Evolutionary conservation across 805 yeast species (phyloP).

Genomic region (Debaryomyces tyrocola): DNA sequence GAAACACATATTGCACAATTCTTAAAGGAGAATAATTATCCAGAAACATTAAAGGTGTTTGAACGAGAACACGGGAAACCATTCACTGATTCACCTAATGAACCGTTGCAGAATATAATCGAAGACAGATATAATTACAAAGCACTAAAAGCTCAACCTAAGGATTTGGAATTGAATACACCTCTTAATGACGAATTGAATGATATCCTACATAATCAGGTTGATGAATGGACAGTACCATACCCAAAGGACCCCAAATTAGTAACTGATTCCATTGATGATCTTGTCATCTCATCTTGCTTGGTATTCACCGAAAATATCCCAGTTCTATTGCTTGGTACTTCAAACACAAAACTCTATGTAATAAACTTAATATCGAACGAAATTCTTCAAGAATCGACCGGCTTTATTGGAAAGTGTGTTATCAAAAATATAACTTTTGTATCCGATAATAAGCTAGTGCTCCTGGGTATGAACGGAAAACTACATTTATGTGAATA

Average conservation of each 20-base stretch:
- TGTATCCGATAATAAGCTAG: conserved; percentile 21
- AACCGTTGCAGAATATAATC: conserved; percentile 39
- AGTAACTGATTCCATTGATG: conserved; percentile 14
- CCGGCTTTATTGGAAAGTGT: conserved; percentile 17
- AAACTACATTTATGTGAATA: conserved; percentile 14
- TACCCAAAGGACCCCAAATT: conserved; percentile 20
- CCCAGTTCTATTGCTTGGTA: conserved; percentile 13
- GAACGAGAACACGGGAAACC: conserved; percentile 46
- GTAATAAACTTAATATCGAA: conserved; percentile 16
- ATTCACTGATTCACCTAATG: conserved; percentile 25
- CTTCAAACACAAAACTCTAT: conserved; percentile 17
- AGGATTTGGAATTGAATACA: conserved; percentile 7
- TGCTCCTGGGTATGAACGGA: conserved; percentile 58
- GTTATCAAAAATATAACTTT: conserved; percentile 39
- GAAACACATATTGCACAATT: conserved; percentile 56
- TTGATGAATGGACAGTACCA: conserved; percentile 32
- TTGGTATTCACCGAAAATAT: conserved; percentile 11
- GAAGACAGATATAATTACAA: conserved; percentile 35
- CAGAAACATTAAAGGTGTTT: conserved; percentile 47
- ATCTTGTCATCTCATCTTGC: conserved; percentile 23
- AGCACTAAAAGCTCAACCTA: conserved; percentile 8
- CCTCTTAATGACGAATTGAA: conserved; percentile 11
- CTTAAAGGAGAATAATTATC: conserved; percentile 49
- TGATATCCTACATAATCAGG: conserved; percentile 6
- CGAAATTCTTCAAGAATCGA: conserved; percentile 17